A percentile compares a stretch with the other conserved stretches of the same genome.
phyloP scores from a whole-genome alignment of 768 basidiomycete species.

The Boletales sp. region DNA sequence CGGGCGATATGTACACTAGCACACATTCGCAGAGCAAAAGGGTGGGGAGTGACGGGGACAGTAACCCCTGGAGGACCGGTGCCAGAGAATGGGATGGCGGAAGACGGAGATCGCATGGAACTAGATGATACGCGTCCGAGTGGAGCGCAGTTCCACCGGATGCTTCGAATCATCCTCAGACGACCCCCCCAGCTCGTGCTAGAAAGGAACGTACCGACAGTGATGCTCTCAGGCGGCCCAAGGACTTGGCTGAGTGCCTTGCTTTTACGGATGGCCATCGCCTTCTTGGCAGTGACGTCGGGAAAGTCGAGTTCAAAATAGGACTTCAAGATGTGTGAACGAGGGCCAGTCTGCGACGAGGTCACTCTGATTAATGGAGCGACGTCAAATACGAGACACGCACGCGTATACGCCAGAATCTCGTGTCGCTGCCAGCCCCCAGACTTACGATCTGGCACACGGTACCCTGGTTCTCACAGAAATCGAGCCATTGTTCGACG shows the following conservation, averaged over 20 bases:
- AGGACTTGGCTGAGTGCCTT: slow-evolving; percentile 34
- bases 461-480: slow-evolving; percentile 40
- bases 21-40: slow-evolving; percentile 91
- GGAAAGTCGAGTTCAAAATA: slow-evolving; percentile 93
- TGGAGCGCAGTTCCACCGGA: slow-evolving; percentile 43
- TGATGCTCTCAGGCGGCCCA: slow-evolving; percentile 13
- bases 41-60: slow-evolving; percentile 67
- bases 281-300: slow-evolving; percentile 80
- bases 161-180: background rate
- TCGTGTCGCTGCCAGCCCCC: slow-evolving; percentile 92
- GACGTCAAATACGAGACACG: slow-evolving; percentile 23
- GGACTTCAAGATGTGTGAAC: slow-evolving; percentile 43
- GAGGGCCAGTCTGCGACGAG: slow-evolving; percentile 50
- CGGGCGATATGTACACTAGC: slow-evolving; percentile 76
- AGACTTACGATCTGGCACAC: slow-evolving; percentile 87
- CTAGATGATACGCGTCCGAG: slow-evolving; percentile 53
- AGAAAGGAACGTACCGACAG: slow-evolving; percentile 7
- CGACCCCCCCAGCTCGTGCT: background rate
- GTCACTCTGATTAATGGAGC: background rate
- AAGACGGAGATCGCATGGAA: slow-evolving; percentile 72
- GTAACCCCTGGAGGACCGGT: slow-evolving; percentile 31
- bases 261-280: slow-evolving; percentile 71
- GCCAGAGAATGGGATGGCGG: slow-evolving; percentile 48
- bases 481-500: slow-evolving; percentile 59
- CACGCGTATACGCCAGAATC: slow-evolving; percentile 90